Evolutionary conservation across 2,329 filamentous ascomycete genomes (phyloP).

Genomic region (Achaetomium macrosporum): DNA sequence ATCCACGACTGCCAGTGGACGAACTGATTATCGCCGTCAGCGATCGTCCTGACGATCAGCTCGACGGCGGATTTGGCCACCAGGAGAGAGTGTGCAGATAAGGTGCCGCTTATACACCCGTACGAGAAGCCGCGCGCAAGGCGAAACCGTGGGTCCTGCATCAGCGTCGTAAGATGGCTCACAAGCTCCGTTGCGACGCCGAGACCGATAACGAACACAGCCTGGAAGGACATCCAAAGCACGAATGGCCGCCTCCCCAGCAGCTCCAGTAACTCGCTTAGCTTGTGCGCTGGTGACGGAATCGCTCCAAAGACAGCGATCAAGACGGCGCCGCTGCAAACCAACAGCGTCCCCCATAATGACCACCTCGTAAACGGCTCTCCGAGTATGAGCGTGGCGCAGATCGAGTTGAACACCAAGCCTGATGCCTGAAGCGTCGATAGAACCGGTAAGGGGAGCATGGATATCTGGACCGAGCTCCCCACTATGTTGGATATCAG

Average conservation of each 20-base stretch:
- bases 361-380: constrained; percentile 95
- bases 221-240: constrained; percentile 80
- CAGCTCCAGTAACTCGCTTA: constrained; percentile 73
- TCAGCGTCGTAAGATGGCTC: constrained; percentile 45
- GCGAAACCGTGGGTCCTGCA: constrained; percentile 60
- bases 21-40: constrained; percentile 88
- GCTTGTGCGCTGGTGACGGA: constrained; percentile 81
- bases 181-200: constrained; percentile 57
- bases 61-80: constrained; percentile 97
- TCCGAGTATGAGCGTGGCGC: constrained; percentile 84
- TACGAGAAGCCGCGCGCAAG: constrained; percentile 79
- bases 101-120: constrained; percentile 81
- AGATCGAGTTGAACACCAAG: constrained; percentile 97
- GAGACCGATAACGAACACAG: constrained; percentile 63
- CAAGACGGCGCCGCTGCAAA: constrained; percentile 79
- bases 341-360: constrained; percentile 81
- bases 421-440: constrained; percentile 94
- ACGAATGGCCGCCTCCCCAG: constrained; percentile 71
- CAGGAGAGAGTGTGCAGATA: constrained; percentile 88
- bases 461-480: constrained; percentile 96
- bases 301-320: constrained; percentile 94
- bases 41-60: constrained; percentile 76
- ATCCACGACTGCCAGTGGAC: constrained; percentile 92
- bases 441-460: constrained; percentile 84
- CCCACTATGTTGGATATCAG: constrained; percentile 89